Conservation (phyloP, 2,329 filamentous ascomycete genomes). For the Ceratocystis cubensis region DNA sequence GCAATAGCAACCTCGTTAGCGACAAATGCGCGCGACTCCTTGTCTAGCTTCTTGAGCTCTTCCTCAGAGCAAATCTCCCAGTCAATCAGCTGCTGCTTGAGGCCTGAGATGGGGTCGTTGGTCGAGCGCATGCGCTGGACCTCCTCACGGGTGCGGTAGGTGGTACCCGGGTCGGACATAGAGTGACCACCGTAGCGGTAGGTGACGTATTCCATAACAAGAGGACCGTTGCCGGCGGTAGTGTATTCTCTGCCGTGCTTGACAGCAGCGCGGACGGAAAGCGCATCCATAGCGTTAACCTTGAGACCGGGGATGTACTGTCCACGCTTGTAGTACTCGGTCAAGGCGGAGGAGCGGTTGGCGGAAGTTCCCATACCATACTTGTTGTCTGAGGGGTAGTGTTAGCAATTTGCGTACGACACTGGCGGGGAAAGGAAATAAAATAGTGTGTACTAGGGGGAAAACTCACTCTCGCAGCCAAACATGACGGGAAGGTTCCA, state of each 20-base stretch:
- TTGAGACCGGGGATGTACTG: slow-evolving; percentile 99
- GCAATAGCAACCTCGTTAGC: slow-evolving; percentile 82
- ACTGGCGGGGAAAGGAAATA: not conserved
- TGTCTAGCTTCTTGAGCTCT: slow-evolving; percentile 91
- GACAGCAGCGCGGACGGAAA: slow-evolving; percentile 93
- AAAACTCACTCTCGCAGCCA: slow-evolving; percentile 82
- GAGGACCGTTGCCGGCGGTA: slow-evolving; percentile 68
- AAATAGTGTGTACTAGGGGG: not conserved
- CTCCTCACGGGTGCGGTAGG: slow-evolving; percentile 97
- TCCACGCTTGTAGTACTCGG: slow-evolving; percentile 99
- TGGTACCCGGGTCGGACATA: slow-evolving; percentile 99
- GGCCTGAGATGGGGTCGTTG: slow-evolving; percentile 92
- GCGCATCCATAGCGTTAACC: slow-evolving; percentile 98
- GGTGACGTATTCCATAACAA: slow-evolving; percentile 97
- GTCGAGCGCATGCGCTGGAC: slow-evolving; percentile 99
- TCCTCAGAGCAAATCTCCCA: slow-evolving; percentile 87
- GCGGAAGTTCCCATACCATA: slow-evolving; percentile 99
- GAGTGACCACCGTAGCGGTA: slow-evolving; percentile 99
- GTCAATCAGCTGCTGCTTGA: slow-evolving; percentile 96
- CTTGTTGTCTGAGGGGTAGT: slow-evolving; percentile 69
- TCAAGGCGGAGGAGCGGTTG: slow-evolving; percentile 83
- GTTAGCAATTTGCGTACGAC: not conserved
- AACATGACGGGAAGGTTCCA: slow-evolving; percentile 95
- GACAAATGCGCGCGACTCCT: slow-evolving; percentile 74
- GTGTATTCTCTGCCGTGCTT: slow-evolving; percentile 88